A percentile compares a stretch with the other conserved stretches of the same genome.
Evolutionary conservation across 1,284 basidiomycete species (phyloP).

Genomic region (Ceratobasidium papillatum): DNA sequence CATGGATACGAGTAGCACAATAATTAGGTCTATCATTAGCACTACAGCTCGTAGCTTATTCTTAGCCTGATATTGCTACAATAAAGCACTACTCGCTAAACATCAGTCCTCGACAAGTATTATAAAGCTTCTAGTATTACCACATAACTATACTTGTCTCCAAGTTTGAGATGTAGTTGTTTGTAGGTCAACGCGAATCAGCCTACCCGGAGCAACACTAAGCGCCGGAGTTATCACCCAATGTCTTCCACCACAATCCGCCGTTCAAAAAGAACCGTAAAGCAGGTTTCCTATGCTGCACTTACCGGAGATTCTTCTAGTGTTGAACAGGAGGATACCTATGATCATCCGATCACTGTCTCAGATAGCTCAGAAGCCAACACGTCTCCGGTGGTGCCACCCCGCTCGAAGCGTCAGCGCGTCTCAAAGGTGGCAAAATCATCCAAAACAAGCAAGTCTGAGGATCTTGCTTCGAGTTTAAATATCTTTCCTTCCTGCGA

Average conservation of each 20-base stretch:
- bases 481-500: neutral
- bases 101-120: too few species aligned
- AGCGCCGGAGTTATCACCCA: neutral
- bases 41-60: too few species aligned
- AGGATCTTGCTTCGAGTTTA: neutral
- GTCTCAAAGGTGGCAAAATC: slow-evolving; percentile 6
- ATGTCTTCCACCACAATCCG: slow-evolving; percentile 19
- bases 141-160: too few species aligned
- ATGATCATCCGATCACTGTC: slow-evolving; percentile 12
- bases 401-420: slow-evolving; percentile 15
- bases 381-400: neutral
- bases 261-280: slow-evolving; percentile 22
- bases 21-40: too few species aligned
- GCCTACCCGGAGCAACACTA: neutral
- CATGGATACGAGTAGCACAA: too few species aligned
- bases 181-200: neutral
- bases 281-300: slow-evolving; percentile 16
- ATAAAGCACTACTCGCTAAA: too few species aligned
- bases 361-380: slow-evolving; percentile 19
- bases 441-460: neutral
- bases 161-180: neutral
- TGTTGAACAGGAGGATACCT: neutral
- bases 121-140: too few species aligned
- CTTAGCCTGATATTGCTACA: too few species aligned
- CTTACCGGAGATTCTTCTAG: slow-evolving; percentile 5